phyloP scores from a whole-genome alignment of 2,329 filamentous ascomycete genomes.

The Paecilomyces fulvus region DNA sequence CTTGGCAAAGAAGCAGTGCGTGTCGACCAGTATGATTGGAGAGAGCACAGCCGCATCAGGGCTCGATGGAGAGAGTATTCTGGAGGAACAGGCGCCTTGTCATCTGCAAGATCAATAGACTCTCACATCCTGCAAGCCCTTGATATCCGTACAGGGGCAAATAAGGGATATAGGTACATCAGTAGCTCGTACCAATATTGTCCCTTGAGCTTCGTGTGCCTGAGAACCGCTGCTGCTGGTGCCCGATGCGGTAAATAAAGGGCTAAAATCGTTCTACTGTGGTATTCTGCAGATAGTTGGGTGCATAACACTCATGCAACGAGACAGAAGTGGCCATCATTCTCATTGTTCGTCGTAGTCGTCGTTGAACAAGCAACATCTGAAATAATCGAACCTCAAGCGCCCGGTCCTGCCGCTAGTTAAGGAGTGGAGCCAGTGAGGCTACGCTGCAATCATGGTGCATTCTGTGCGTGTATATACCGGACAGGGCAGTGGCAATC shows the following conservation, averaged over 20 bases:
- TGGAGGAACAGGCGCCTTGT: neutral
- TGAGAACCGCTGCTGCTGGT: neutral
- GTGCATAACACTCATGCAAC: neutral
- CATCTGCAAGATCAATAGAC: neutral
- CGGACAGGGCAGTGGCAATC: neutral
- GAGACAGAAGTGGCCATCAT: neutral
- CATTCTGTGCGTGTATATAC: neutral
- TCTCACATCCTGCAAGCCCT: neutral
- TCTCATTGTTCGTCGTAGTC: neutral
- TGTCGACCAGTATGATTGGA: slow-evolving; percentile 18
- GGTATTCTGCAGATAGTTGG: neutral
- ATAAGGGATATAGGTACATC: neutral
- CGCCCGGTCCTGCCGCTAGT: neutral
- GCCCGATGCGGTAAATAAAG: neutral
- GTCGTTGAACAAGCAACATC: neutral
- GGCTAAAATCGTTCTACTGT: neutral
- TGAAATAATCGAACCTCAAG: neutral
- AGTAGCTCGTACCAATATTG: neutral
- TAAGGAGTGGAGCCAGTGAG: neutral
- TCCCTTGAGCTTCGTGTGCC: neutral
- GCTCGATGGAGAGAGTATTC: neutral
- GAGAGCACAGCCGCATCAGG: slow-evolving; percentile 20
- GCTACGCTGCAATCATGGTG: neutral
- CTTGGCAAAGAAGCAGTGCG: slow-evolving; percentile 27
- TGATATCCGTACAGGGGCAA: neutral